phyloP scores from a whole-genome alignment of 2,329 filamentous ascomycete genomes.

The Pseudocercospora fijiensis region DNA sequence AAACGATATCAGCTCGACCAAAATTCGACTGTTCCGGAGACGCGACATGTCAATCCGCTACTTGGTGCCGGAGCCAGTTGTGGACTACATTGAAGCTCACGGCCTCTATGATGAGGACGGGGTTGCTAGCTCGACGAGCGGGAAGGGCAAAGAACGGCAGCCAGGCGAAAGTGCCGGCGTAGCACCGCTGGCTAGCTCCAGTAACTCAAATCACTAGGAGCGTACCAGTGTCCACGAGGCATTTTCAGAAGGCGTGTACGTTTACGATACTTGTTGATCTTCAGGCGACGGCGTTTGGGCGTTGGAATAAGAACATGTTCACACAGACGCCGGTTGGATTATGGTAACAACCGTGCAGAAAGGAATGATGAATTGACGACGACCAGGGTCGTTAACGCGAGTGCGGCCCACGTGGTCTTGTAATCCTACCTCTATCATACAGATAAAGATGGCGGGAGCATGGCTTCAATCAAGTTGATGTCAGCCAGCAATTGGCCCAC shows the following conservation, averaged over 20 bases:
- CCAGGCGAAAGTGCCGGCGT: slow-evolving; percentile 36
- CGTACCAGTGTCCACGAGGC: background rate
- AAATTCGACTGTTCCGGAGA: slow-evolving; percentile 78
- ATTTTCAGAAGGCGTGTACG: background rate
- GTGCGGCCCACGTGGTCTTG: background rate
- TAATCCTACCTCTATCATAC: background rate
- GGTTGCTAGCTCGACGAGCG: slow-evolving; percentile 28
- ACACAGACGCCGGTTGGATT: background rate
- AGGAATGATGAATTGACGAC: background rate
- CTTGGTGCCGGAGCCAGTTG: slow-evolving; percentile 69
- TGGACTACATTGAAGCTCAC: slow-evolving; percentile 51
- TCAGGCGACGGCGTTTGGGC: slow-evolving; percentile 8
- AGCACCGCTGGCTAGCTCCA: slow-evolving; percentile 11
- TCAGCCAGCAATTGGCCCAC: background rate
- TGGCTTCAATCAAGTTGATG: background rate
- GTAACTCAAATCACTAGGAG: background rate
- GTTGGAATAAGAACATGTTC: background rate
- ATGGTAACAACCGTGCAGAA: background rate
- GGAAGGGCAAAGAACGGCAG: slow-evolving; percentile 34
- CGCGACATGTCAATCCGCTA: slow-evolving; percentile 82
- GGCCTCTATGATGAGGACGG: slow-evolving; percentile 42
- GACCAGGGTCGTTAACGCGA: background rate
- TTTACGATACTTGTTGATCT: background rate
- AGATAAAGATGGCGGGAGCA: background rate
- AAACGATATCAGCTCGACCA: slow-evolving; percentile 77